Base-by-base conservation (phyloP, 495 filamentous ascomycete species). In the Hypomontagnella monticulosa region DNA sequence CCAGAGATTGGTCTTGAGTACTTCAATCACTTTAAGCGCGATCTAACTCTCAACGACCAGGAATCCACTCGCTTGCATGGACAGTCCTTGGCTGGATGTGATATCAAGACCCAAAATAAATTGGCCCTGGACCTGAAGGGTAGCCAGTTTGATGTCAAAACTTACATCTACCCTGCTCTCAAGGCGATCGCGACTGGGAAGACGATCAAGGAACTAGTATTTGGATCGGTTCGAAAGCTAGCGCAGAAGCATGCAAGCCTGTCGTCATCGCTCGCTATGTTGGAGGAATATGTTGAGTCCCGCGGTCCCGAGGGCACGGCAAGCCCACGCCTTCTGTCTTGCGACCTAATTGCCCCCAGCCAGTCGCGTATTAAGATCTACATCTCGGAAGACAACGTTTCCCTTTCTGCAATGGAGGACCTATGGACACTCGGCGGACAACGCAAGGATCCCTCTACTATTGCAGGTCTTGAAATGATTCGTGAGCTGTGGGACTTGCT, bases 291-390 rank as follows among this genome's bases (percentile, higher is more conserved):
- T 18, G 40, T 42, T 8, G 40, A 42, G 19, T 1, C 40, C 9
- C 40, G 40, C 40, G 40, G 40, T 5, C 40, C 40, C 14, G 14
- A 42, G n/a, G 19, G 40, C 10, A 16, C 40, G 19, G 40, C 8
- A 14, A 4, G 40, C 9, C 4, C 40, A 18, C 40, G 40, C 14
- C 40, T 42, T 42, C 9, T 42, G 10, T 42, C 40, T 5, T 42
- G 40, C 12, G 40, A 42, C 4, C 40, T 42, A 9, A 18, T 42
- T 42, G 14, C 5, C 19, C 10, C 40, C 10, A 18, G 14, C 40
- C 15, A 42, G 40, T 42, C 40, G 14, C 40, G 40, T 18, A 42
- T 42, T 18, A 42, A 42, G 40, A 42, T 42, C 40, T 42, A 42
- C 40, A 15, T 42, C 19, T 18, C 12, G 14, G 40, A 42, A 42